Conservation (phyloP, 2,329 filamentous ascomycete species). For the Ceratocystis huliohia region DNA sequence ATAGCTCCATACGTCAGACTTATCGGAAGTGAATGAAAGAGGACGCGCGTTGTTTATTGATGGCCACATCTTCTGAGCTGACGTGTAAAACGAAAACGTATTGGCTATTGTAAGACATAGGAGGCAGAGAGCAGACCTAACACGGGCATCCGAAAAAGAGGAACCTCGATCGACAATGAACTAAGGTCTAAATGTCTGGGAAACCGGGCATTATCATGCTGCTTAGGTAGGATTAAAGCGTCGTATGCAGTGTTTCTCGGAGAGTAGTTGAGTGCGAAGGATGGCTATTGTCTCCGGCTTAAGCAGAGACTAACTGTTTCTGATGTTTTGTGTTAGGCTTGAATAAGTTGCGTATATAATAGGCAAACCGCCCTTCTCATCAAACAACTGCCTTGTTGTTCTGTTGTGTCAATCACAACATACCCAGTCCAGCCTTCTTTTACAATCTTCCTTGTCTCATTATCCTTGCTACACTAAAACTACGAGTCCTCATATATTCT, state of each 20-base stretch:
- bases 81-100: background rate
- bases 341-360: background rate
- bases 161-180: background rate
- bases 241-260: background rate
- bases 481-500: background rate
- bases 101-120: background rate
- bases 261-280: background rate
- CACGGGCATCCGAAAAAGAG: background rate
- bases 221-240: background rate
- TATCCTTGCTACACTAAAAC: background rate
- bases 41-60: slow-evolving; percentile 4
- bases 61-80: background rate
- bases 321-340: background rate
- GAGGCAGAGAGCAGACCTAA: background rate
- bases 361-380: background rate
- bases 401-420: background rate
- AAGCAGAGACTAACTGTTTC: background rate
- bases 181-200: background rate
- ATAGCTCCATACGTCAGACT: background rate
- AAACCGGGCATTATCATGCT: background rate
- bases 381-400: background rate
- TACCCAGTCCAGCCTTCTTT: background rate
- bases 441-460: background rate
- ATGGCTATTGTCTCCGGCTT: background rate
- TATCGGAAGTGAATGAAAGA: background rate